Evolutionary conservation across 805 yeast species (phyloP), one percentile per base, ranked within the genome.

Genomic region (Wickerhamomyces rabaulensis): DNA sequence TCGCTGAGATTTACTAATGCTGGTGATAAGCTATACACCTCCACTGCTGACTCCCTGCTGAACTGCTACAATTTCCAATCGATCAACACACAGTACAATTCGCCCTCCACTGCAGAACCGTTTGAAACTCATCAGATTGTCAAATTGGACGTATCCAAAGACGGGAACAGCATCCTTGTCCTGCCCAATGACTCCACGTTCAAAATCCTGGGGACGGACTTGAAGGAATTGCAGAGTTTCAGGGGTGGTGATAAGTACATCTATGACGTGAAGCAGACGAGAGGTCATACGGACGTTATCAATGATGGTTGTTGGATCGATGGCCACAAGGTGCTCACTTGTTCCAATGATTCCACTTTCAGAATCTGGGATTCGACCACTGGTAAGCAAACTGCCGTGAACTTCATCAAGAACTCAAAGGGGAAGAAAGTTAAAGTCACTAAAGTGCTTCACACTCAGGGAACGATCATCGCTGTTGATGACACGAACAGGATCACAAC

Each of bases 1-100:
- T 43, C 55, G 1, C 41, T 67, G 17, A 52, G 53, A 5, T 48
- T 58, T 20, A 62, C 63, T 29, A 43, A 51, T 1, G 43, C 59
- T 0, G 69, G 71, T 0, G 40, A 55, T 2, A 49, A 63, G 3
- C 47, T 70, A 9, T 49, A 52, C 16, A 50, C 67, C 1, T 53
- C 63, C 1, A 58, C 67, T 3, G 45, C 49, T 23, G 69, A 65
- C 29, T 49, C 48, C 10, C n/a, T 36, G 1, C 40, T 70, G 17
- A 54, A 59, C 36, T 47, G 60, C 15, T 70, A 60, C 60, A 63
- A 66, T 29, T 71, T 70, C 47, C 49, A 51, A 27, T 58, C 66
- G 8, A 57, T 71, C 60, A 61, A 63, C 25, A 44, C 64, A 4
- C 40, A 42, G 9, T 45, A 42, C 9, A 42, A 38, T 3, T 16